Percentiles rank a stretch among this genome's conserved stretches.
These are phyloP conservation scores for Fraxinus nigra DNA, from an alignment of 305 asterid species.

Conservation along the genomic window DNA sequence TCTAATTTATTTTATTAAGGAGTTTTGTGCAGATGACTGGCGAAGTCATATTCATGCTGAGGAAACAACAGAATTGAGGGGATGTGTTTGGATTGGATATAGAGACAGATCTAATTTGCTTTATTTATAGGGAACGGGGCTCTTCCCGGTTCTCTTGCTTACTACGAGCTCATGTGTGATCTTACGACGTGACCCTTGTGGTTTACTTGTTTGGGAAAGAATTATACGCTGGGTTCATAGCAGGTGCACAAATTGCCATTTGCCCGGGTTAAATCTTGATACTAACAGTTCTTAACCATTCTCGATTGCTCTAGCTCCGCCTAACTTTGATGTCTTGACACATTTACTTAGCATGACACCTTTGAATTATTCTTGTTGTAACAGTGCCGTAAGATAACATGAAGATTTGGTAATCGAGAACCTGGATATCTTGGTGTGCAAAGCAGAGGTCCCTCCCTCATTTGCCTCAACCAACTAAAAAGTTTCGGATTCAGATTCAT, in stretches of 20 bases:
- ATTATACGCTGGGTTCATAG: background rate
- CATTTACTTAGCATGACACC: background rate
- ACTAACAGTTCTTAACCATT: background rate
- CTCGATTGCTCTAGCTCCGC: background rate
- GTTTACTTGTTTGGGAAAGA: background rate
- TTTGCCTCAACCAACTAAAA: background rate
- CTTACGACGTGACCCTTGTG: background rate
- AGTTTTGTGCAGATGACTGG: background rate
- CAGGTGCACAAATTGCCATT: background rate
- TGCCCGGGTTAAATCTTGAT: background rate
- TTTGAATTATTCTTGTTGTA: too few species aligned
- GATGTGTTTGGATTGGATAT: background rate
- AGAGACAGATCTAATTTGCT: background rate
- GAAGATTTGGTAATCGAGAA: background rate
- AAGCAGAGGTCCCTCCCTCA: background rate
- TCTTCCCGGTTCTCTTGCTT: background rate
- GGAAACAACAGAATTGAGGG: background rate
- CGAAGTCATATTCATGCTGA: background rate
- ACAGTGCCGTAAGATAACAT: background rate
- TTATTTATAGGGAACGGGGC: background rate
- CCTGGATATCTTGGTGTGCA: background rate
- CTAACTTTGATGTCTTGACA: background rate
- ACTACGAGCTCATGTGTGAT: background rate
- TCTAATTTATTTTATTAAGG: background rate
- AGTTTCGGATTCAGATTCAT: background rate